These are phyloP conservation scores for Pichia norvegensis DNA, from an alignment of 1,139 yeast genomes.

Conservation along the genomic window DNA sequence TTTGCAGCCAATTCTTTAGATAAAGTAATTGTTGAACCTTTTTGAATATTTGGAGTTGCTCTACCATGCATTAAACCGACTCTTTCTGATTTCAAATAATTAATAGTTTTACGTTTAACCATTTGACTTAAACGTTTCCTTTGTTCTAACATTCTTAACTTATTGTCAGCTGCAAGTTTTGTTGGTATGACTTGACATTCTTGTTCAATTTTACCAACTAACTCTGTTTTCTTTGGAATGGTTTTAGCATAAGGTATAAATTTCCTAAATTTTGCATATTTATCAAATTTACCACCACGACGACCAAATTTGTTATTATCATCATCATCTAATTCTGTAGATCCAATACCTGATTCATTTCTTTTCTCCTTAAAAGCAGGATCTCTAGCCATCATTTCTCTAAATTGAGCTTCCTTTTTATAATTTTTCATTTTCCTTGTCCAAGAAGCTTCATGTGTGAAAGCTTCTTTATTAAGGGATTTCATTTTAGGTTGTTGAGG, in stretches of 20 bases:
- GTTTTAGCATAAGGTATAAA: slow-evolving; percentile 69
- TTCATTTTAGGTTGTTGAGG: slow-evolving; percentile 42
- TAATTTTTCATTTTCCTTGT: slow-evolving; percentile 23
- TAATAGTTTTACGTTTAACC: slow-evolving; percentile 35
- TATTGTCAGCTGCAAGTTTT: slow-evolving; percentile 62
- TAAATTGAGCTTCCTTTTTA: slow-evolving; percentile 31
- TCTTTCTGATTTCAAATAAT: slow-evolving; percentile 40
- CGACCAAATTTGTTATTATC: slow-evolving; percentile 5
- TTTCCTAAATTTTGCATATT: slow-evolving; percentile 19
- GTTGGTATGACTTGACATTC: slow-evolving; percentile 88
- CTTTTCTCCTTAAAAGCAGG: slow-evolving; percentile 22
- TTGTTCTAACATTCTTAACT: slow-evolving; percentile 48
- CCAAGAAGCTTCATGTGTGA: slow-evolving; percentile 28
- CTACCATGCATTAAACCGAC: slow-evolving; percentile 82
- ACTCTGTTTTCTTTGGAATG: slow-evolving; percentile 76
- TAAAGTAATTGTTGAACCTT: slow-evolving; percentile 59
- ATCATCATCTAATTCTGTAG: slow-evolving; percentile 18
- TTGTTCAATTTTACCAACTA: slow-evolving; percentile 83
- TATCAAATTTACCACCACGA: slow-evolving; percentile 11
- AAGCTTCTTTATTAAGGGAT: slow-evolving; percentile 35
- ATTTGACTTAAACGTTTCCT: slow-evolving; percentile 32
- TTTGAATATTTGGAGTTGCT: slow-evolving; percentile 72
- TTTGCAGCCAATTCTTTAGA: slow-evolving; percentile 38
- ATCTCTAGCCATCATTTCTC: slow-evolving; percentile 25
- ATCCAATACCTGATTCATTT: slow-evolving; percentile 15